Percentiles rank a stretch among this genome's conserved stretches.
Evolutionary conservation across 2,329 filamentous ascomycete genomes (phyloP).

Genomic region (Bipolaris oryzae): DNA sequence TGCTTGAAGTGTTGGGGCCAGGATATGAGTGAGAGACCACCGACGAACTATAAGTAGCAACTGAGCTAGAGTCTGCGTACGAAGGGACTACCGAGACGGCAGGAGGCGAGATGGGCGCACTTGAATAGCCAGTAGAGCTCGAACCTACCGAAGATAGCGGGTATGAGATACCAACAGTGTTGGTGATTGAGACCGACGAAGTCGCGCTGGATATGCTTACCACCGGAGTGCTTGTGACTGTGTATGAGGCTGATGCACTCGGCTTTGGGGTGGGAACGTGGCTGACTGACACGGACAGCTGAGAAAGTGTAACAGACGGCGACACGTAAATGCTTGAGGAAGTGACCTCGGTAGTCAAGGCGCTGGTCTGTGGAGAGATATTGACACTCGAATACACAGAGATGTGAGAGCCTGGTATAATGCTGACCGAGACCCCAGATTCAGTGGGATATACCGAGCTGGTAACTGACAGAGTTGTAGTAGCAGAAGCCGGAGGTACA

Average conservation of each 20-base stretch:
- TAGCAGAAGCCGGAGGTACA: conserved; percentile 9
- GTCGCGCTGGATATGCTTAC: background rate
- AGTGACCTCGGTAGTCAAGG: conserved; percentile 1
- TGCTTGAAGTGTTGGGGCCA: background rate
- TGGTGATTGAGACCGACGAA: conserved; percentile 9
- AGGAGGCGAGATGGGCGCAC: conserved; percentile 5
- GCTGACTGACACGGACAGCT: background rate
- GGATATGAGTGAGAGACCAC: conserved; percentile 1
- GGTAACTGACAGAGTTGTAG: conserved; percentile 9
- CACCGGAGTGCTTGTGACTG: background rate
- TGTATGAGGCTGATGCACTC: conserved; percentile 10
- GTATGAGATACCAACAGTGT: conserved; percentile 7
- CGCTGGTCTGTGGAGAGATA: conserved; percentile 15
- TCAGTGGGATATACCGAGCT: conserved; percentile 14
- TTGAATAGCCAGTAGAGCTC: conserved; percentile 3
- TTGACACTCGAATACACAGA: conserved; percentile 8
- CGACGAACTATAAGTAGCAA: conserved; percentile 1
- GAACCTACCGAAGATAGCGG: conserved; percentile 4
- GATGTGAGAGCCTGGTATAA: conserved; percentile 10
- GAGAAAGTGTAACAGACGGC: background rate
- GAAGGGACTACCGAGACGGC: conserved; percentile 7
- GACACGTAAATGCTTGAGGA: conserved; percentile 7
- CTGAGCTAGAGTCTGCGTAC: background rate
- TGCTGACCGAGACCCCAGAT: conserved; percentile 10
- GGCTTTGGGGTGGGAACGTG: conserved; percentile 7